Evolutionary conservation across 768 basidiomycete genomes (phyloP).

Genomic region (Trametes villosa): DNA sequence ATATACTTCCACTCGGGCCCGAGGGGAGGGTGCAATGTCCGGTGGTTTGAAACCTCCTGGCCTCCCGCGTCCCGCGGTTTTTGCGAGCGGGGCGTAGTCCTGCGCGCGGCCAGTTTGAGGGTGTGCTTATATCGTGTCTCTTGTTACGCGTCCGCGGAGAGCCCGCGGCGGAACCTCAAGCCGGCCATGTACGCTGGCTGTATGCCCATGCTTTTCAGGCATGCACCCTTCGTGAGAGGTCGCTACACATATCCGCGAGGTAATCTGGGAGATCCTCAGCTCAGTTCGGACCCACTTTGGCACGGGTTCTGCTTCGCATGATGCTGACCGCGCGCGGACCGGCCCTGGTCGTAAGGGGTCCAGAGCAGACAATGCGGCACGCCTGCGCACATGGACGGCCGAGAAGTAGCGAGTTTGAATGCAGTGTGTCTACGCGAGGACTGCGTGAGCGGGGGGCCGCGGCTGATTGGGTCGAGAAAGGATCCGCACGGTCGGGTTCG

Average conservation of each 20-base stretch:
- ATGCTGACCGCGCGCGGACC: background rate
- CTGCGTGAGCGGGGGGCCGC: background rate
- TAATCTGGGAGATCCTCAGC: slow-evolving; percentile 1
- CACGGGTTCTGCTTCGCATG: background rate
- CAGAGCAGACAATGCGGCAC: too few species aligned
- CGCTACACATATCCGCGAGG: background rate
- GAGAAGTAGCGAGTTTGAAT: background rate
- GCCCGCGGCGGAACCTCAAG: background rate
- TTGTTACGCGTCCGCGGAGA: too few species aligned
- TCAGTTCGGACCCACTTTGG: background rate
- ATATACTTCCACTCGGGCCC: background rate
- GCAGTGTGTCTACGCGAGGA: background rate
- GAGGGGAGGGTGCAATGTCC: background rate
- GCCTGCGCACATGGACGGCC: too few species aligned
- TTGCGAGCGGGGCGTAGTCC: background rate
- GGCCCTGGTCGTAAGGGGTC: background rate
- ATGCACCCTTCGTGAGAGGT: background rate
- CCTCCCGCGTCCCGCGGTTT: background rate
- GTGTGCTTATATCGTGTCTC: too few species aligned
- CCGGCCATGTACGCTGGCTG: background rate
- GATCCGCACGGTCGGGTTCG: background rate
- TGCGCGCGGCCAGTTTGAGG: too few species aligned
- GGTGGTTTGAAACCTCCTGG: too few species aligned
- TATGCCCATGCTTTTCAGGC: background rate
- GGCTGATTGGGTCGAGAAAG: slow-evolving; percentile 4